Evolutionary conservation across 2,329 filamentous ascomycete genomes (phyloP), one percentile per base, ranked within the genome.

Genomic region (Botrytis sinoallii): DNA sequence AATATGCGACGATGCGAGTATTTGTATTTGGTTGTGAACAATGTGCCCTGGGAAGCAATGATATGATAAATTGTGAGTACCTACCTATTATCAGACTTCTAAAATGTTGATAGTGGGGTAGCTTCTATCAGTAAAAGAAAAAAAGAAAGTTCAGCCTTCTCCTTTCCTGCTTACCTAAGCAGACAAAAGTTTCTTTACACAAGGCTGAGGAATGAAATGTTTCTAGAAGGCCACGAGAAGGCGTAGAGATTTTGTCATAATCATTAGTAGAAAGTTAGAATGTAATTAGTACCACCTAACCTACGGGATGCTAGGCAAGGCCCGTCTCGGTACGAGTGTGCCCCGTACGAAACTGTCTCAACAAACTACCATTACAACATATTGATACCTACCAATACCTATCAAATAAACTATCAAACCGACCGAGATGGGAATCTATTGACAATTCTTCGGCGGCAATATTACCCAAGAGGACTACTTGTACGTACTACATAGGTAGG

Each of bases 91-190:
- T 55, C 52, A 55, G n/a, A 55, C 14, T 16, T n/a, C 12, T 29
- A 55, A 55, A 52, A 48, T 69, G 52, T 61, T 65, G 66, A 61
- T 68, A 52, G 59, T 66, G 70, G 70, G 70, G 70, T 35, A 44
- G 38, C 32, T 55, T 55, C 52, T 55, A 52, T 55, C 44, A 60
- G 25, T 40, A 32, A 32, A 29, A 66, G 70, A 69, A 68, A 61
- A 70, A 70, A 44, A 70, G 63, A 44, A 12, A 5, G 25, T 48
- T 69, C 71, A 73, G 71, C 67, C 69, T 71, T 61, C 42, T 57
- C 38, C 14, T 57, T 40, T 8, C n/a, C 14, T 10, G 44, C 22
- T 46, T 46, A 52, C 48, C 48, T n/a, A 52, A 52, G 64, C 16
- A 22, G 29, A 40, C 52, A 38, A 38, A 61, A 38, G 38, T n/a